These are phyloP conservation scores for Favolaschia claudopus DNA, from an alignment of 768 basidiomycete species.

Conservation along the genomic window DNA sequence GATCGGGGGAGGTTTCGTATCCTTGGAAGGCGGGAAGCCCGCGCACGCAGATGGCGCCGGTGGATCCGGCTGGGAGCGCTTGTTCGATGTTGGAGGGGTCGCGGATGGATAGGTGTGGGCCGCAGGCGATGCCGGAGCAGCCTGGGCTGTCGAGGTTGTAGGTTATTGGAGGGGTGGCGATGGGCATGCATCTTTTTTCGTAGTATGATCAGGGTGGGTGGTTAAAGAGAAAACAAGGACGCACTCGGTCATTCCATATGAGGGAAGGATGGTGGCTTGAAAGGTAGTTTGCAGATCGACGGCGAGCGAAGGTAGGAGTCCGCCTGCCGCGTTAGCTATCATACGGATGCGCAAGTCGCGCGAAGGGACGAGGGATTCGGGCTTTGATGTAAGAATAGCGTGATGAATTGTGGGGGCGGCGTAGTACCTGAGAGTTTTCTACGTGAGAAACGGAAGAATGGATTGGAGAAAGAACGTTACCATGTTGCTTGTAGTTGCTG, in stretches of 20 bases:
- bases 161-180: slow-evolving; percentile 50
- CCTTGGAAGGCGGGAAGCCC: slow-evolving; percentile 62
- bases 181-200: slow-evolving; percentile 53
- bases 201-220: slow-evolving; percentile 11
- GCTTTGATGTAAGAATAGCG: slow-evolving; percentile 51
- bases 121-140: slow-evolving; percentile 56
- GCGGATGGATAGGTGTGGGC: slow-evolving; percentile 54
- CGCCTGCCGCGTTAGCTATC: slow-evolving; percentile 60
- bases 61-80: slow-evolving; percentile 46
- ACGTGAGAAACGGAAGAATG: no score
- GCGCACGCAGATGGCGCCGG: slow-evolving; percentile 62
- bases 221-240: slow-evolving; percentile 10
- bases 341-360: slow-evolving; percentile 51
- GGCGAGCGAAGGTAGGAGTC: slow-evolving; percentile 60
- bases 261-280: slow-evolving; percentile 61
- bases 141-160: slow-evolving; percentile 56
- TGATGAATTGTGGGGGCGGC: slow-evolving; percentile 59
- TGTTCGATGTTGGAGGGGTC: slow-evolving; percentile 43
- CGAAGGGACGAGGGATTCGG: slow-evolving; percentile 37
- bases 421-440: slow-evolving; percentile 63
- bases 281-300: slow-evolving; percentile 56
- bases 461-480: slow-evolving; percentile 48
- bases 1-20: slow-evolving; percentile 55
- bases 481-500: slow-evolving; percentile 52
- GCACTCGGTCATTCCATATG: slow-evolving; percentile 66